Evolutionary conservation across 495 filamentous ascomycete species (phyloP).

Genomic region (Penicillium coffeae): DNA sequence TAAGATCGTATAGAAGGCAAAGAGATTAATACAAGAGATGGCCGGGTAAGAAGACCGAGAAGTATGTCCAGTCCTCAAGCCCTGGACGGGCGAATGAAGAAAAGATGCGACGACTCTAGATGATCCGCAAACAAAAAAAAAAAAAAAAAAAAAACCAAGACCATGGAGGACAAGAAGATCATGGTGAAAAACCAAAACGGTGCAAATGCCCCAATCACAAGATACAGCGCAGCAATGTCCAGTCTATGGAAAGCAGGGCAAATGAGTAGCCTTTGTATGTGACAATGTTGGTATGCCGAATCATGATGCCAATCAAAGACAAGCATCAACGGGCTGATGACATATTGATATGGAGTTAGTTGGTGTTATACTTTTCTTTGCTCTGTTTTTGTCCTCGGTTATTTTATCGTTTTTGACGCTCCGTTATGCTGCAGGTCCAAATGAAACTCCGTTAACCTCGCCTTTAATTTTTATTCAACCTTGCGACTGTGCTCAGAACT

Average conservation of each 20-base stretch:
- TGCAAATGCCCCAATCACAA: no score
- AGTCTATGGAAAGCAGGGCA: conserved; percentile 14
- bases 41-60: neutral
- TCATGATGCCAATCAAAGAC: neutral
- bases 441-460: conserved; percentile 20
- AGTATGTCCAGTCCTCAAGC: neutral
- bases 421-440: conserved; percentile 18
- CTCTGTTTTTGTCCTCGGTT: neutral
- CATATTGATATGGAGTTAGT: conserved; percentile 1
- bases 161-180: neutral
- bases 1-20: conserved; percentile 11
- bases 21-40: conserved; percentile 25
- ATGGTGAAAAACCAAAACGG: neutral
- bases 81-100: conserved; percentile 3
- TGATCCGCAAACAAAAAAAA: conserved; percentile 10
- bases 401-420: conserved; percentile 16
- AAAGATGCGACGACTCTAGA: conserved; percentile 19
- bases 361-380: neutral
- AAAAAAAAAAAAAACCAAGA: neutral
- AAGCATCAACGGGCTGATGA: neutral
- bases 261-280: neutral
- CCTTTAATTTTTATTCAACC: conserved; percentile 7
- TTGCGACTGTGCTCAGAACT: conserved; percentile 14
- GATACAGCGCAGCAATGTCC: conserved; percentile 1
- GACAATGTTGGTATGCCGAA: neutral